Conservation (phyloP, 768 basidiomycete species). For the Lactifluus echinatus region DNA sequence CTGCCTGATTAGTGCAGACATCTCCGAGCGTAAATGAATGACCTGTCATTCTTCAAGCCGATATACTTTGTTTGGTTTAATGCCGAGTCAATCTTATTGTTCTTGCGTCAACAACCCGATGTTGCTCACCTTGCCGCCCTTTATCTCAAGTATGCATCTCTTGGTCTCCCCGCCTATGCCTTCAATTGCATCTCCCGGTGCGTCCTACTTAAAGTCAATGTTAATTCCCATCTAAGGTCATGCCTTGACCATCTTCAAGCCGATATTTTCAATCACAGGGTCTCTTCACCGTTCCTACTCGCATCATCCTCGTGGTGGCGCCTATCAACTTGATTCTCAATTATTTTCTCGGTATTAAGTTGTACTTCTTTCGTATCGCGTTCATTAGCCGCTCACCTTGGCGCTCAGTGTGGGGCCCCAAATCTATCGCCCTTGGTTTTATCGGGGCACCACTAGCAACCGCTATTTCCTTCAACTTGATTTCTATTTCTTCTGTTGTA, state of each 20-base stretch:
- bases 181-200: slow-evolving; percentile 49
- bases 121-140: slow-evolving; percentile 68
- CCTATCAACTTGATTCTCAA: slow-evolving; percentile 81
- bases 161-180: slow-evolving; percentile 73
- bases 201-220: slow-evolving; percentile 1
- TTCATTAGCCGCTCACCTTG: slow-evolving; percentile 2
- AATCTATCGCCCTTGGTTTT: slow-evolving; percentile 72
- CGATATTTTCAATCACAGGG: slow-evolving; percentile 84
- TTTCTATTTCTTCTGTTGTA: slow-evolving; percentile 48
- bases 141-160: slow-evolving; percentile 67
- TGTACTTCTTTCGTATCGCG: neutral
- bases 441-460: slow-evolving; percentile 90
- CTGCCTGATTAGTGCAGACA: slow-evolving; percentile 6
- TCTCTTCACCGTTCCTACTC: slow-evolving; percentile 77
- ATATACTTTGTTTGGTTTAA: slow-evolving; percentile 74
- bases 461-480: slow-evolving; percentile 82
- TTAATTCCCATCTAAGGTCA: neutral
- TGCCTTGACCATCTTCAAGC: slow-evolving; percentile 25
- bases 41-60: slow-evolving; percentile 28
- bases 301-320: slow-evolving; percentile 72
- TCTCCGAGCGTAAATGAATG: neutral
- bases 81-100: slow-evolving; percentile 69
- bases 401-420: slow-evolving; percentile 68
- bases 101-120: slow-evolving; percentile 71
- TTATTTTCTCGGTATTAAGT: slow-evolving; percentile 62